Conservation (phyloP, 2,329 filamentous ascomycete species). For the Verticillium tricorpus region DNA sequence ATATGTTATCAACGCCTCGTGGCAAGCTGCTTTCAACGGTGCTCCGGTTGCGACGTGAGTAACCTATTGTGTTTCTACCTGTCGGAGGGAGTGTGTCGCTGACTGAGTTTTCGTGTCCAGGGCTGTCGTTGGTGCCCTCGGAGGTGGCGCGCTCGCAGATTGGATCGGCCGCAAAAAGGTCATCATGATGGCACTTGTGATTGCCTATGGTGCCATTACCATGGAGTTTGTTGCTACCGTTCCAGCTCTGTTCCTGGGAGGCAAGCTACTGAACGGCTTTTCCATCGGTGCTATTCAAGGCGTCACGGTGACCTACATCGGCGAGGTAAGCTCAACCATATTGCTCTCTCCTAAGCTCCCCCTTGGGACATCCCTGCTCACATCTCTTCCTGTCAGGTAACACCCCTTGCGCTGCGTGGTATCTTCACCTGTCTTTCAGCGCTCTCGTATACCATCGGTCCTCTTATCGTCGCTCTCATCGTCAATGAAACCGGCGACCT, state of each 20-base stretch:
- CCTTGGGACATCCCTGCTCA: conserved; percentile 17
- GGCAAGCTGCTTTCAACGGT: conserved; percentile 38
- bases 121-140: conserved; percentile 23
- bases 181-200: conserved; percentile 26
- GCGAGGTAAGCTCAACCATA: conserved; percentile 22
- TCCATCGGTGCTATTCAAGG: conserved; percentile 22
- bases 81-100: not conserved
- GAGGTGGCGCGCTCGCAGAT: conserved; percentile 25
- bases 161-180: conserved; percentile 25
- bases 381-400: conserved; percentile 15
- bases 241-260: conserved; percentile 34
- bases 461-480: conserved; percentile 24
- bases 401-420: conserved; percentile 22
- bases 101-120: conserved; percentile 5
- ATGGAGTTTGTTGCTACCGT: conserved; percentile 35
- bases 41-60: conserved; percentile 30
- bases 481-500: conserved; percentile 22
- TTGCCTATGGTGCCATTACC: conserved; percentile 32
- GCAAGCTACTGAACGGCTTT: conserved; percentile 38
- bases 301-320: conserved; percentile 23
- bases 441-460: conserved; percentile 25
- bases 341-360: too few species aligned
- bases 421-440: conserved; percentile 22
- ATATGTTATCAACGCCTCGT: conserved; percentile 34
- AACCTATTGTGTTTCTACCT: not conserved